Evolutionary conservation across 148 eudicot genomes (phyloP).

Genomic region (Suaeda aralocaspica): DNA sequence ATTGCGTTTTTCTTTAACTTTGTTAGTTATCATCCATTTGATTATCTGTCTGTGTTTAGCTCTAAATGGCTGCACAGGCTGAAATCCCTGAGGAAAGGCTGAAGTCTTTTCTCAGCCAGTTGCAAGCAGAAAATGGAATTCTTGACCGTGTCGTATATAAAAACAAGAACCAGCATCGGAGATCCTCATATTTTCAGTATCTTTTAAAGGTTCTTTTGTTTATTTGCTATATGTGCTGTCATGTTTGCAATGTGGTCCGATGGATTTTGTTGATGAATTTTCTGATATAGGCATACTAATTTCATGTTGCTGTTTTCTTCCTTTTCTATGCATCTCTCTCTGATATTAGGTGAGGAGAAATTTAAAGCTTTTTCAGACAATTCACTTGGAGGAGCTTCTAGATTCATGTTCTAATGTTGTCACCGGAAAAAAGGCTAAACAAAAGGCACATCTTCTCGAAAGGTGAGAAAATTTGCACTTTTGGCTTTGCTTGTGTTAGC

Average conservation of each 20-base stretch:
- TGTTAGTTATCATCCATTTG: not conserved
- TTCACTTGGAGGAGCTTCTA: conserved; percentile 57
- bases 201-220: conserved; percentile 60
- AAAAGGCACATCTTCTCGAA: conserved; percentile 78
- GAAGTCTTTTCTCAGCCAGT: conserved; percentile 56
- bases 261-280: not conserved
- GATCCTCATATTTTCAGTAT: conserved; percentile 73
- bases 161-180: conserved; percentile 92
- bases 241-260: not conserved
- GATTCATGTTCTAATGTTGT: conserved; percentile 63
- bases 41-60: not conserved
- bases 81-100: conserved; percentile 57
- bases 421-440: conserved; percentile 59
- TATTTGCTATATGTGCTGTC: not conserved
- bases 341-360: conserved; percentile 72
- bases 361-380: conserved; percentile 62
- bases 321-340: not conserved
- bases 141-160: conserved; percentile 78
- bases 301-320: not conserved
- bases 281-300: not conserved
- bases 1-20: not conserved
- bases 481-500: not conserved
- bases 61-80: conserved; percentile 34
- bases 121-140: conserved; percentile 64
- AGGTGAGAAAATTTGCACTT: conserved; percentile 37